These are phyloP conservation scores for Rhizopus stolonifer DNA, from an alignment of 371 early-diverging fungal species.

Conservation along the genomic window DNA sequence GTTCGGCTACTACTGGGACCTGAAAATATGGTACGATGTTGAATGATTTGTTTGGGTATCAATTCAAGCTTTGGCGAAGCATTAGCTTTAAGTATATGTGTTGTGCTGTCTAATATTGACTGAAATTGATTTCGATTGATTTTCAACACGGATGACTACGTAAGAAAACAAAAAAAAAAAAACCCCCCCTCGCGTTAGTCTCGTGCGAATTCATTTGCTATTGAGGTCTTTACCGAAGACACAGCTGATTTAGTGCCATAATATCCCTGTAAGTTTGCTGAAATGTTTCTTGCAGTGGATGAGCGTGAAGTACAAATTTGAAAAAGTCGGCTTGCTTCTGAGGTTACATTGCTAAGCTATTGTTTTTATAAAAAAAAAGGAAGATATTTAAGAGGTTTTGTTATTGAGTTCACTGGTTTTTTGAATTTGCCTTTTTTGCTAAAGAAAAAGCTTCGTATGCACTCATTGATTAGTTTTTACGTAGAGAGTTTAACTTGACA, in stretches of 20 bases:
- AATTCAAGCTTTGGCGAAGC: conserved; percentile 3
- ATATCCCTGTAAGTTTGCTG: conserved; percentile 9
- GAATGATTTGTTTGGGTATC: conserved; percentile 11
- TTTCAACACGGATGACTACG: not conserved
- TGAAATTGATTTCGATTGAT: not conserved
- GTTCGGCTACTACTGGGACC: conserved; percentile 13
- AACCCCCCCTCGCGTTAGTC: not conserved
- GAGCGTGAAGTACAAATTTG: not conserved
- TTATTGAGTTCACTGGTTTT: not conserved
- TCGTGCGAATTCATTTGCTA: not conserved
- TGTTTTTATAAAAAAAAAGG: not conserved
- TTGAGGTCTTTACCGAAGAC: not conserved
- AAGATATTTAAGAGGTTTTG: not conserved
- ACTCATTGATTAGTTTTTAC: conserved; percentile 19
- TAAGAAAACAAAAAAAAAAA: not conserved
- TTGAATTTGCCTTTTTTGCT: conserved; percentile 23
- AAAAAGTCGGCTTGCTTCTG: conserved; percentile 19
- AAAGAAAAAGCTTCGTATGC: conserved; percentile 21
- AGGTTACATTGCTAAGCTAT: conserved; percentile 21
- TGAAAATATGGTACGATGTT: conserved; percentile 19
- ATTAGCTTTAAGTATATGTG: conserved; percentile 10
- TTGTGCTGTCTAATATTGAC: conserved; percentile 11
- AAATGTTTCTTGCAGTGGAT: not conserved
- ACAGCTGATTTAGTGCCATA: conserved; percentile 15
- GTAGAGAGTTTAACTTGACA: not conserved